Percentiles rank a stretch among this genome's conserved stretches.
These are phyloP conservation scores for Adansonia gregorii DNA, from an alignment of 441 rosid species.

Conservation along the genomic window DNA sequence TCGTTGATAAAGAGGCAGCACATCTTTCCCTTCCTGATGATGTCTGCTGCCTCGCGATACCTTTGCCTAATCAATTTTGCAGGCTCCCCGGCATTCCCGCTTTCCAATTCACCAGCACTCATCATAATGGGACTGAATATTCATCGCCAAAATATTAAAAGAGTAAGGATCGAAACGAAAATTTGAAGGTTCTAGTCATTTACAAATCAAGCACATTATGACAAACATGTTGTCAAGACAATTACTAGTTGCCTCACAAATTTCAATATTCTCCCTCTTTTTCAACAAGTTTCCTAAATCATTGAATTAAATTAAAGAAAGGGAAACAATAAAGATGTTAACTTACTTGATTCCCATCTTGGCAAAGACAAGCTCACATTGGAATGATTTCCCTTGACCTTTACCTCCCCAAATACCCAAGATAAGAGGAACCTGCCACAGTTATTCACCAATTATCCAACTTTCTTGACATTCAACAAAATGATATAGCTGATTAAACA, in stretches of 20 bases:
- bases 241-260: not conserved
- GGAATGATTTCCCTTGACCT: constrained; percentile 98
- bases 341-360: constrained; percentile 97
- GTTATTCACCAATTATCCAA: not conserved
- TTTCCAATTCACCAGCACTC: constrained; percentile 99
- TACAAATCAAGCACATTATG: not conserved
- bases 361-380: constrained; percentile 93
- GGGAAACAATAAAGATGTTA: not conserved
- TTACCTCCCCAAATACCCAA: constrained; percentile 99
- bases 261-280: not conserved
- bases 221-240: not conserved
- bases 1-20: constrained; percentile 95
- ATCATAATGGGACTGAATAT: constrained; percentile 91
- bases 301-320: not conserved
- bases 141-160: not conserved
- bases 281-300: not conserved
- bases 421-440: constrained; percentile 80
- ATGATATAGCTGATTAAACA: not conserved
- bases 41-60: constrained; percentile 96
- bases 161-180: constrained; percentile 5
- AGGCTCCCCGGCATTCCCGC: constrained; percentile 97
- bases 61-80: constrained; percentile 94
- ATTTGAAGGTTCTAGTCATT: not conserved
- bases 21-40: constrained; percentile 95
- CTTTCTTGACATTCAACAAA: not conserved